Evolutionary conservation across 495 filamentous ascomycete genomes (phyloP).

Genomic region (Podospora sp.): DNA sequence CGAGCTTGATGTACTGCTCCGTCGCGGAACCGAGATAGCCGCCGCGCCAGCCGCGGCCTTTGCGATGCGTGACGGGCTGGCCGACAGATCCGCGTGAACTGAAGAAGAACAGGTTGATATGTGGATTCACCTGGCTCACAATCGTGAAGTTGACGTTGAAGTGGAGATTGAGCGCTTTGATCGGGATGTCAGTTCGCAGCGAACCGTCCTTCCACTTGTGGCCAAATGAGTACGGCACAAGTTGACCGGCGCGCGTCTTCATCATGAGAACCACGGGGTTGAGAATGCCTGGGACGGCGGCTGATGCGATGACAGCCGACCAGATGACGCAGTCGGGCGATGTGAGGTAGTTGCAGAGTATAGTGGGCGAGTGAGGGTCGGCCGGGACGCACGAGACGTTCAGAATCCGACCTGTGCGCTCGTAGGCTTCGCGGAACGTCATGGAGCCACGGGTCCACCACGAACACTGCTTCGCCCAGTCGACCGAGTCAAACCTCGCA

Average conservation of each 20-base stretch:
- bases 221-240: constrained; percentile 85
- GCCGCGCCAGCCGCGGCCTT: constrained; percentile 92
- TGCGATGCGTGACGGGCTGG: constrained; percentile 89
- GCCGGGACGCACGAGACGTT: constrained; percentile 98
- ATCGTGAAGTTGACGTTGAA: constrained; percentile 99
- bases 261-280: constrained; percentile 97
- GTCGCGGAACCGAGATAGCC: constrained; percentile 89
- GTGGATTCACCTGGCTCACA: constrained; percentile 95
- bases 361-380: constrained; percentile 89
- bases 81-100: constrained; percentile 88
- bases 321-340: constrained; percentile 96
- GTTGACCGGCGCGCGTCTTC: constrained; percentile 74
- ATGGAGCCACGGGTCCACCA: constrained; percentile 91
- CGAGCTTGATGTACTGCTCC: constrained; percentile 93
- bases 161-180: constrained; percentile 89
- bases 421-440: constrained; percentile 93
- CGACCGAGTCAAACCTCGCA: constrained; percentile 87
- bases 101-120: constrained; percentile 98
- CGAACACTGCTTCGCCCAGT: constrained; percentile 83
- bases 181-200: constrained; percentile 90
- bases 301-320: constrained; percentile 93
- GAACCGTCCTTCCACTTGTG: constrained; percentile 99
- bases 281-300: constrained; percentile 92
- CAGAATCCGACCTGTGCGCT: constrained; percentile 88
- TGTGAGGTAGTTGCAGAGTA: constrained; percentile 91